Conservation (phyloP, 176 grass and related monocot genomes). For the Miscanthus lutarioriparius region DNA sequence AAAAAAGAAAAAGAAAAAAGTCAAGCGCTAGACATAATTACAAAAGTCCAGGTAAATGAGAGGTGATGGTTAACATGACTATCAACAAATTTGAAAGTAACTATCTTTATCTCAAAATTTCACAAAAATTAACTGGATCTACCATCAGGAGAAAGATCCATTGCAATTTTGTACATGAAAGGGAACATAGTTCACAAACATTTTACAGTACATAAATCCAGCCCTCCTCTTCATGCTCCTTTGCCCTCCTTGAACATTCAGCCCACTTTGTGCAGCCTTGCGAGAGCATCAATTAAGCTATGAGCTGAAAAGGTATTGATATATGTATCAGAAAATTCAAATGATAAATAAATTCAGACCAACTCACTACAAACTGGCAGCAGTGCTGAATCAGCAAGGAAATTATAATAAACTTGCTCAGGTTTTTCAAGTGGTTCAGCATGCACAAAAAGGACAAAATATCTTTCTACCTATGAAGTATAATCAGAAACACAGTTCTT, state of each 20-base stretch:
- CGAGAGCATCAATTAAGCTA: neutral
- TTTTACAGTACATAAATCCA: neutral
- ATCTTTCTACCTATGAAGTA: no score
- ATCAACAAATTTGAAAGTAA: neutral
- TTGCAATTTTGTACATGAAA: no score
- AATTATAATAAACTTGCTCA: no score
- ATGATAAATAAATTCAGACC: neutral
- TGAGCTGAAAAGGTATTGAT: neutral
- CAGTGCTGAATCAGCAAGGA: no score
- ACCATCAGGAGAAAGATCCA: neutral
- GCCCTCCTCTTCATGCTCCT: neutral
- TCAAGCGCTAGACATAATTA: neutral
- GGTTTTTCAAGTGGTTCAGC: no score
- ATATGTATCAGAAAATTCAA: neutral
- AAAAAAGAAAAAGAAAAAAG: neutral
- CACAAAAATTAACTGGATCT: neutral
- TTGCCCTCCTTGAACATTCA: neutral
- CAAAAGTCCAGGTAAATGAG: neutral
- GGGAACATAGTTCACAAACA: neutral
- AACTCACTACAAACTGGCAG: neutral
- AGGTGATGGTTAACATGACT: no score
- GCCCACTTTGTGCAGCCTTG: neutral
- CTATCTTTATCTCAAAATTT: neutral
- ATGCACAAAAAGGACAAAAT: no score
- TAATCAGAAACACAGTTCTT: no score